Evolutionary conservation across 2,329 filamentous ascomycete genomes (phyloP).

Genomic region (Botrytis byssoidea): DNA sequence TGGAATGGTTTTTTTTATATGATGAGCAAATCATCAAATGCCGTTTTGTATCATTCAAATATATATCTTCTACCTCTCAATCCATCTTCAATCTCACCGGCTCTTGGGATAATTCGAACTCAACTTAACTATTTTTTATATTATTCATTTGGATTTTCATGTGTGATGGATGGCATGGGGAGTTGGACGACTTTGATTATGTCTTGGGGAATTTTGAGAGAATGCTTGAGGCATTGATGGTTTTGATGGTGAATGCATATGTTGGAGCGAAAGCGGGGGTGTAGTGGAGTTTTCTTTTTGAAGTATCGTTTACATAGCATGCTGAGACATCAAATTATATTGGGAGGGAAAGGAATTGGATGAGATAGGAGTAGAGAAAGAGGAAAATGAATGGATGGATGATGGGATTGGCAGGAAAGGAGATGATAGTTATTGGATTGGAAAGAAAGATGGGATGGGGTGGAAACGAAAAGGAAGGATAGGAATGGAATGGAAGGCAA

Average conservation of each 20-base stretch:
- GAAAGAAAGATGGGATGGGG: not conserved
- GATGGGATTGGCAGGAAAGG: not conserved
- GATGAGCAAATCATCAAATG: not conserved
- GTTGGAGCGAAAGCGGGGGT: not conserved
- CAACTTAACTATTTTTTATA: conserved; percentile 3
- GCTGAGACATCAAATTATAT: conserved; percentile 4
- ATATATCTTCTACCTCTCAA: not conserved
- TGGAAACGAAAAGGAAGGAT: not conserved
- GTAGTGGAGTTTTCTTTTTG: conserved; percentile 7
- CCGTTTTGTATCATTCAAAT: not conserved
- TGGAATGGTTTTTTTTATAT: not conserved
- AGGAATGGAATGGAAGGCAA: not conserved
- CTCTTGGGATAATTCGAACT: conserved; percentile 10
- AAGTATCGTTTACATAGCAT: not conserved
- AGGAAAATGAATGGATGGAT: not conserved
- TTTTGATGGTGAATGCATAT: conserved; percentile 2
- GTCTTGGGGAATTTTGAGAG: conserved; percentile 1
- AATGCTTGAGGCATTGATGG: not conserved
- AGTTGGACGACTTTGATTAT: conserved; percentile 13
- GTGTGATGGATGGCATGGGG: conserved; percentile 3
- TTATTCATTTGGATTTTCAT: conserved; percentile 13
- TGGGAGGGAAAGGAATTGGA: not conserved
- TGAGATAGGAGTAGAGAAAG: not conserved
- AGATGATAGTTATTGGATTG: not conserved
- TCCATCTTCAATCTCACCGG: not conserved